phyloP scores from a whole-genome alignment of 2,329 filamentous ascomycete genomes.

The Aschersonia sp. region DNA sequence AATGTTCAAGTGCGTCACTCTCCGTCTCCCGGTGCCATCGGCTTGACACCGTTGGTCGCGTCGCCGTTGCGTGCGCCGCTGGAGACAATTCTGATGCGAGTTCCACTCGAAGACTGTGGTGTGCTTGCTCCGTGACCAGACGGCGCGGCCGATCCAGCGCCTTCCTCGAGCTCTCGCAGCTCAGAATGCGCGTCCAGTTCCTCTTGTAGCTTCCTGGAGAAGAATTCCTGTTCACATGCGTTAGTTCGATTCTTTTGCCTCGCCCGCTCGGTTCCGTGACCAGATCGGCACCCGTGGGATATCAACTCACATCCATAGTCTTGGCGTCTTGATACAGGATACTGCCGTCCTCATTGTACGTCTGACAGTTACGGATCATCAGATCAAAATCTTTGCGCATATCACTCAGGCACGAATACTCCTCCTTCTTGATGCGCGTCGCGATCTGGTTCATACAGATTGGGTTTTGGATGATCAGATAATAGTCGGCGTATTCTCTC shows the following conservation, averaged over 20 bases:
- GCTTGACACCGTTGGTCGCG: slow-evolving; percentile 21
- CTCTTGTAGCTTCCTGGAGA: slow-evolving; percentile 37
- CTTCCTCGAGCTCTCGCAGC: slow-evolving; percentile 39
- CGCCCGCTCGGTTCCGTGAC: not conserved
- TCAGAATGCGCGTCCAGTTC: slow-evolving; percentile 39
- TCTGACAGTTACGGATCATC: slow-evolving; percentile 82
- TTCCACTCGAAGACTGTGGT: slow-evolving; percentile 42
- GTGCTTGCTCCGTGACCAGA: slow-evolving; percentile 43
- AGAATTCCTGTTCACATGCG: slow-evolving; percentile 32
- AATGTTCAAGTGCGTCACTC: slow-evolving; percentile 19
- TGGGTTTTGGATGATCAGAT: slow-evolving; percentile 78
- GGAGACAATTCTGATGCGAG: slow-evolving; percentile 56
- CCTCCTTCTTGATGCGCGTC: slow-evolving; percentile 89
- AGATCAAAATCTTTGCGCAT: slow-evolving; percentile 71
- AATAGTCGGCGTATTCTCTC: slow-evolving; percentile 88
- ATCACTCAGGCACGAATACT: slow-evolving; percentile 70
- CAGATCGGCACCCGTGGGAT: not conserved
- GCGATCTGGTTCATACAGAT: slow-evolving; percentile 95
- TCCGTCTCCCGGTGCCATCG: slow-evolving; percentile 35
- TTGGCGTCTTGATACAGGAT: slow-evolving; percentile 86
- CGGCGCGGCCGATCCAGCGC: slow-evolving; percentile 27
- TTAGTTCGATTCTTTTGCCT: not conserved
- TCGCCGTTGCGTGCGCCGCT: slow-evolving; percentile 18
- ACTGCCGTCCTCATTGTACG: slow-evolving; percentile 93
- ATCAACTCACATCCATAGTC: slow-evolving; percentile 64